Percentiles rank a stretch among this genome's conserved stretches.
Evolutionary conservation across 371 early-diverging fungal species (phyloP).

Genomic region (Rhizopus stolonifer): DNA sequence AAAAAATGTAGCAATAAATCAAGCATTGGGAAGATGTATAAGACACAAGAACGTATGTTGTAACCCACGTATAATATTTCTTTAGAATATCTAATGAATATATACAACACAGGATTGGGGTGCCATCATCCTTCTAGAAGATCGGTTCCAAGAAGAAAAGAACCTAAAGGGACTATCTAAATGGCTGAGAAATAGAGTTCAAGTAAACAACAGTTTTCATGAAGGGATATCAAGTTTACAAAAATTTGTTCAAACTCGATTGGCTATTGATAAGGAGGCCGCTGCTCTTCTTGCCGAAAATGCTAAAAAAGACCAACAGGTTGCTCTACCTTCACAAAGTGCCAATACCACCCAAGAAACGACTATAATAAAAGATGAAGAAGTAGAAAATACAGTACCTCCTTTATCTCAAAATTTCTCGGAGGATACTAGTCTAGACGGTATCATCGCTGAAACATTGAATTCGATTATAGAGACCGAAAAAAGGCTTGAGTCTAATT

Average conservation of each 20-base stretch:
- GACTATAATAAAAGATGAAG: too few species aligned
- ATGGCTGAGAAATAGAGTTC: constrained; percentile 62
- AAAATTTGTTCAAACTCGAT: constrained; percentile 22
- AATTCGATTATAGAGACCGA: too few species aligned
- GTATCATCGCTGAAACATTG: too few species aligned
- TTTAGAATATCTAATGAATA: neutral
- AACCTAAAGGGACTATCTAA: constrained; percentile 60
- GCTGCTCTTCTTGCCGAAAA: too few species aligned
- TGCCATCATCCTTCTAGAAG: constrained; percentile 67
- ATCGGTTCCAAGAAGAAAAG: constrained; percentile 43
- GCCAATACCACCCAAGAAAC: too few species aligned
- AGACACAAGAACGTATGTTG: constrained; percentile 77
- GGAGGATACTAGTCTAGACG: too few species aligned
- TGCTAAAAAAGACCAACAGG: neutral
- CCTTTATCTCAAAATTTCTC: too few species aligned
- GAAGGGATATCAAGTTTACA: constrained; percentile 38
- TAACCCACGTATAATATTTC: constrained; percentile 2
- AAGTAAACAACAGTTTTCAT: constrained; percentile 27
- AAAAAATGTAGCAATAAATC: constrained; percentile 77
- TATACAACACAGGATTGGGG: constrained; percentile 40
- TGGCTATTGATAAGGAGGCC: neutral
- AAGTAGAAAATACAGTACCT: too few species aligned
- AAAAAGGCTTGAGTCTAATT: too few species aligned
- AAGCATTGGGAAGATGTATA: constrained; percentile 93
- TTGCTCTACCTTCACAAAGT: too few species aligned